Evolutionary conservation across 352 stramenopile genomes (phyloP).

Genomic region (Thraustotheca clavata): DNA sequence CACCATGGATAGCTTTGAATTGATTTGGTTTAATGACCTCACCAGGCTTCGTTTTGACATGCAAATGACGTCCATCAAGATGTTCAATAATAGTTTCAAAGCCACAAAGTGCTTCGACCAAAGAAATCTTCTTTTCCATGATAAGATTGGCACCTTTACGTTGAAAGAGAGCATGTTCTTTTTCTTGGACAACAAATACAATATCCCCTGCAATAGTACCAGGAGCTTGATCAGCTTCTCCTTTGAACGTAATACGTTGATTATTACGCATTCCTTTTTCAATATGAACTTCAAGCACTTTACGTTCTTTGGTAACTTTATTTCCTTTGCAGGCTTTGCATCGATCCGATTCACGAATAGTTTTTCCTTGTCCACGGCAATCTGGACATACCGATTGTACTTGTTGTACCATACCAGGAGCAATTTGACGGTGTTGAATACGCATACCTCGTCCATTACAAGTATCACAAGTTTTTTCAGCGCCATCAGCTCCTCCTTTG

Average conservation of each 20-base stretch:
- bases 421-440: slow-evolving; percentile 95
- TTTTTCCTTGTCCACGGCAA: slow-evolving; percentile 93
- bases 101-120: slow-evolving; percentile 90
- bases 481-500: slow-evolving; percentile 87
- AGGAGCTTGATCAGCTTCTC: slow-evolving; percentile 94
- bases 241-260: slow-evolving; percentile 95
- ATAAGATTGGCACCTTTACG: slow-evolving; percentile 95
- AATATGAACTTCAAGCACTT: slow-evolving; percentile 97
- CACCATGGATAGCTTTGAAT: slow-evolving; percentile 92
- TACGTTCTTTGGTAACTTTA: slow-evolving; percentile 95
- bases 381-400: slow-evolving; percentile 91
- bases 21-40: slow-evolving; percentile 91
- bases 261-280: slow-evolving; percentile 97
- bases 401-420: slow-evolving; percentile 97
- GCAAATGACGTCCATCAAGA: slow-evolving; percentile 85
- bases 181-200: slow-evolving; percentile 97
- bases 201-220: slow-evolving; percentile 90
- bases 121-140: slow-evolving; percentile 91
- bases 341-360: slow-evolving; percentile 89
- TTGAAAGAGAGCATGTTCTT: slow-evolving; percentile 94
- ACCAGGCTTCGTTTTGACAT: slow-evolving; percentile 88
- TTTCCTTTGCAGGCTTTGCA: slow-evolving; percentile 90
- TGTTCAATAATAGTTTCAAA: slow-evolving; percentile 90
- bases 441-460: slow-evolving; percentile 94
- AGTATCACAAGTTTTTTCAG: slow-evolving; percentile 87